A percentile compares a stretch with the other conserved stretches of the same genome.
These are phyloP conservation scores for Pulveroboletus frians DNA, from an alignment of 768 basidiomycete species.

Conservation along the genomic window DNA sequence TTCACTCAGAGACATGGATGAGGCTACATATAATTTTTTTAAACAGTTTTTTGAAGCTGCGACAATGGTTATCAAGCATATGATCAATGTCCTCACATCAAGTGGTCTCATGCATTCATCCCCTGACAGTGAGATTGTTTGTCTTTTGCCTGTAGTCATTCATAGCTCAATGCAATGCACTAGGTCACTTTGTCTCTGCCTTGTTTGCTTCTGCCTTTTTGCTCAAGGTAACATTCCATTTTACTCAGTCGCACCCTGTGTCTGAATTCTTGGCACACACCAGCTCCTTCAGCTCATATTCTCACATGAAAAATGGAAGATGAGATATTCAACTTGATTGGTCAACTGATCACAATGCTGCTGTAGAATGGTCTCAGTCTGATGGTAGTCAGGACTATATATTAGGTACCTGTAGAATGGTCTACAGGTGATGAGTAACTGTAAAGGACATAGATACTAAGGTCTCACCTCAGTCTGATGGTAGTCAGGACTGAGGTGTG, in stretches of 20 bases:
- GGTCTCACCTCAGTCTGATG: no score
- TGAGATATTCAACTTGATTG: slow-evolving; percentile 68
- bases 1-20: not conserved
- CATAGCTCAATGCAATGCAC: not conserved
- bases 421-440: no score
- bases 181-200: slow-evolving; percentile 73
- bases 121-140: slow-evolving; percentile 54
- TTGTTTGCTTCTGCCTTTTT: slow-evolving; percentile 81
- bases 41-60: slow-evolving; percentile 62
- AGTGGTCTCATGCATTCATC: slow-evolving; percentile 75
- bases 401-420: no score
- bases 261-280: not conserved
- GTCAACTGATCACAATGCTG: slow-evolving; percentile 62
- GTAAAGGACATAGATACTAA: no score
- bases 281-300: slow-evolving; percentile 64
- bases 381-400: no score
- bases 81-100: slow-evolving; percentile 61
- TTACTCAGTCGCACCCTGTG: not conserved
- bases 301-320: slow-evolving; percentile 55
- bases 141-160: not conserved
- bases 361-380: no score
- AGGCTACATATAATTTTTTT: not conserved
- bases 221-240: slow-evolving; percentile 51
- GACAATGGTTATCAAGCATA: slow-evolving; percentile 56
- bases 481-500: no score